Percentiles rank a stretch among this genome's conserved stretches.
phyloP scores from a whole-genome alignment of 345 rosid species.

The Theobroma cacao region DNA sequence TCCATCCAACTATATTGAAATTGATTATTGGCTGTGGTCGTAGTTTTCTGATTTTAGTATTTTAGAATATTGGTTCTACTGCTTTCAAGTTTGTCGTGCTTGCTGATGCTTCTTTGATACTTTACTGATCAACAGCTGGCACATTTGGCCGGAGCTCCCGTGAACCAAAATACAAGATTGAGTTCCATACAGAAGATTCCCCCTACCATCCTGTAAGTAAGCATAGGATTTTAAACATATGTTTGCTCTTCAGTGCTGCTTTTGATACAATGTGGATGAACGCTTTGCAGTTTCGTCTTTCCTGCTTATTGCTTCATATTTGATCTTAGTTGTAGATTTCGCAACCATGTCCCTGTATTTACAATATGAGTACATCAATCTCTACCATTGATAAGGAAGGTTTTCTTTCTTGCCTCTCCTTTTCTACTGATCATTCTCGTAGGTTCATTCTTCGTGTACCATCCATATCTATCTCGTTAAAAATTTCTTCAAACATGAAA shows the following conservation, averaged over 20 bases:
- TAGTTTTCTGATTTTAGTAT: not conserved
- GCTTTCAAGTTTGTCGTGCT: not conserved
- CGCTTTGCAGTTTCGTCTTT: not conserved
- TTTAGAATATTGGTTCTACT: not conserved
- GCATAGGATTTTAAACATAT: not conserved
- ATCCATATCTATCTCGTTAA: not conserved
- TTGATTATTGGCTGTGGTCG: not conserved
- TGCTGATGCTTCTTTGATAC: not conserved
- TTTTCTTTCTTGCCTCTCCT: not conserved
- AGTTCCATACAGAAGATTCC: conserved; percentile 62
- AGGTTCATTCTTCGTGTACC: not conserved
- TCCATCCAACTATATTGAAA: not conserved
- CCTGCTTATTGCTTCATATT: not conserved
- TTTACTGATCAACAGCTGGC: conserved; percentile 43
- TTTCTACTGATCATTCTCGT: no score
- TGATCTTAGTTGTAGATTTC: not conserved
- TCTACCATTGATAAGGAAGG: not conserved
- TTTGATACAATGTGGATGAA: not conserved
- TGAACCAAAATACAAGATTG: conserved; percentile 79
- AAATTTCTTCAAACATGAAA: not conserved
- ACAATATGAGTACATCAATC: not conserved
- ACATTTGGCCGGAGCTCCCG: conserved; percentile 67
- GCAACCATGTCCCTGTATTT: not conserved
- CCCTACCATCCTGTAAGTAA: conserved; percentile 80
- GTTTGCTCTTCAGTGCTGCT: not conserved